Evolutionary conservation across 306 rosid species (phyloP).

Genomic region (Trichosanthes truncata): DNA sequence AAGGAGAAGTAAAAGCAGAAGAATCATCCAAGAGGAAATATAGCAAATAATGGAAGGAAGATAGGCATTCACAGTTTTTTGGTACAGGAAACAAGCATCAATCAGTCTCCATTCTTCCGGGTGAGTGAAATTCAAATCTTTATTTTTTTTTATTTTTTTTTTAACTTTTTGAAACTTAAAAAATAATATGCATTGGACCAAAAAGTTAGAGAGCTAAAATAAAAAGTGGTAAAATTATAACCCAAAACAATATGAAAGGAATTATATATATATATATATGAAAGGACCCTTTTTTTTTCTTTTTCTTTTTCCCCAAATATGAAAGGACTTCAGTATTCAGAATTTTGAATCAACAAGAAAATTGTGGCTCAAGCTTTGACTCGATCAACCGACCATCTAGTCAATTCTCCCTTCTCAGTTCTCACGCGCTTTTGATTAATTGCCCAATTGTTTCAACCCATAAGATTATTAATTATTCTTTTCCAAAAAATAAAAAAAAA

Average conservation of each 20-base stretch:
- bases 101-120: neutral
- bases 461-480: neutral
- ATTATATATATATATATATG: no score
- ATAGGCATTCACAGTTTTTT: neutral
- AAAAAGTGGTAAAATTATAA: neutral
- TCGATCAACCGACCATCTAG: neutral
- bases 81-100: neutral
- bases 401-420: neutral
- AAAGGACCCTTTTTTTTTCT: no score
- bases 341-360: neutral
- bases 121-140: neutral
- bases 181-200: neutral
- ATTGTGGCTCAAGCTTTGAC: constrained; percentile 1
- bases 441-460: neutral
- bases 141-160: neutral
- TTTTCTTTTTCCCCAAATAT: neutral
- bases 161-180: neutral
- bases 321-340: neutral
- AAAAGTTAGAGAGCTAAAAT: neutral
- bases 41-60: neutral
- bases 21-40: neutral
- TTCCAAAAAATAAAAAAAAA: no score
- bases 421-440: neutral
- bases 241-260: no score
- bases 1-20: neutral